Base-by-base conservation (phyloP, 169 alveolate genomes). In the Plasmodium relictum region DNA sequence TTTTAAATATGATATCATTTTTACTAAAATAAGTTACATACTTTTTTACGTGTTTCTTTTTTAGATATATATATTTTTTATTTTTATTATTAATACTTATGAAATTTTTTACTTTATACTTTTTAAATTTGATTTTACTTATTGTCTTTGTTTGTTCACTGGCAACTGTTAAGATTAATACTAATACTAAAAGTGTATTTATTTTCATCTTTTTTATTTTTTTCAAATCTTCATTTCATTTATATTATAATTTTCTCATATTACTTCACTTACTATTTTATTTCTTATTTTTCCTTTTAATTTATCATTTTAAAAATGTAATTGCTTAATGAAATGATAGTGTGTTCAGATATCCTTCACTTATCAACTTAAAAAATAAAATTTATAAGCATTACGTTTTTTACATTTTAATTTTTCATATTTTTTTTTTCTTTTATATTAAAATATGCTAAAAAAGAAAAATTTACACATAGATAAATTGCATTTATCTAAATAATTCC, bases 11-110 rank as follows among this genome's bases (percentile, higher is more conserved):
- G 10, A 65, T 18, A 66, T 66, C 45, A 0, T 50, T 80, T 54
- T n/a, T 80, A 59, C 44, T 80, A 50, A 66, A 80, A 22, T n/a
- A 10, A 14, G 48, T 54, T 10, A 14, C 44, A 24, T 31, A 80
- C 14, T 80, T 80, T 20, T 8, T 44, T 16, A 20, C 56, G 16
- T n/a, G 14, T 74, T 37, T 24, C 6, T 37, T 24, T 9, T 59
- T 74, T 39, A 20, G 44, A 3, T 62, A 12, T 14, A n/a, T 3
- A 26, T 73, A 73, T 6, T 48, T 7, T 50, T 59, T 73, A 56
- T 20, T 73, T 0, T 20, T 24, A 45, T 41, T 20, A 26, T 37
- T 58, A 6, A 20, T 26, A 26, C 88, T 12, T 39, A 73, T 73
- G 44, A 58, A 73, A 16, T 72, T 22, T 73, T 26, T 61, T 31